Evolutionary conservation across 1,139 yeast species (phyloP).

Genomic region (Blastobotrys apis): DNA sequence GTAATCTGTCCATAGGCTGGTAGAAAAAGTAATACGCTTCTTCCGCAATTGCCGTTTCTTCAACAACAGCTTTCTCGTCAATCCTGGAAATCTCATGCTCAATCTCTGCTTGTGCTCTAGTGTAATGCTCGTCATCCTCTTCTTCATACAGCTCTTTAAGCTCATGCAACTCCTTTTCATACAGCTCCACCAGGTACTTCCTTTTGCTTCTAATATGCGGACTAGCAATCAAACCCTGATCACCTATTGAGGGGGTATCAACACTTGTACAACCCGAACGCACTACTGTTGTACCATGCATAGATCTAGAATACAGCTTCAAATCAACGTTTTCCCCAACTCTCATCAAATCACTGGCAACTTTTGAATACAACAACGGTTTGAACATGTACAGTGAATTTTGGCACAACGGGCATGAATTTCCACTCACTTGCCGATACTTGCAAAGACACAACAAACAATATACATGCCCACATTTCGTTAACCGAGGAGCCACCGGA

Average conservation of each 20-base stretch:
- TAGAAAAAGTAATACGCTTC: constrained; percentile 17
- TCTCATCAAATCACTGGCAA: background rate
- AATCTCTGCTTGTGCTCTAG: constrained; percentile 5
- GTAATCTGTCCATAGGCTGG: constrained; percentile 13
- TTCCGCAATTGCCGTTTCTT: background rate
- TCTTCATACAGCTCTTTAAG: constrained; percentile 9
- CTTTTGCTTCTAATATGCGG: background rate
- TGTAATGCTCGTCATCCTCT: constrained; percentile 4
- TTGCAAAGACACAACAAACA: constrained; percentile 17
- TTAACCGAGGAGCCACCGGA: constrained; percentile 18
- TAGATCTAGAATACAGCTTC: constrained; percentile 8
- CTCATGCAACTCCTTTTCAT: constrained; percentile 1
- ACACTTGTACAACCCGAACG: background rate
- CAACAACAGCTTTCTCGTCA: background rate
- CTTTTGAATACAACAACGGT: constrained; percentile 14
- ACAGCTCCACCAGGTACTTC: background rate
- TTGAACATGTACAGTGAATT: constrained; percentile 13
- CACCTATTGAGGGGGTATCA: background rate
- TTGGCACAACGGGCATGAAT: constrained; percentile 18
- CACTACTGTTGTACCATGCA: constrained; percentile 1
- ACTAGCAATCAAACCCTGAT: background rate
- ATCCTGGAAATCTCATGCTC: constrained; percentile 2
- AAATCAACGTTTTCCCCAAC: constrained; percentile 12
- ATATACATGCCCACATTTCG: constrained; percentile 19
- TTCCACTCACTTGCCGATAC: constrained; percentile 11